phyloP scores from a whole-genome alignment of 192 early-diverging fungal genomes.

The Helicostylum pulchrum region DNA sequence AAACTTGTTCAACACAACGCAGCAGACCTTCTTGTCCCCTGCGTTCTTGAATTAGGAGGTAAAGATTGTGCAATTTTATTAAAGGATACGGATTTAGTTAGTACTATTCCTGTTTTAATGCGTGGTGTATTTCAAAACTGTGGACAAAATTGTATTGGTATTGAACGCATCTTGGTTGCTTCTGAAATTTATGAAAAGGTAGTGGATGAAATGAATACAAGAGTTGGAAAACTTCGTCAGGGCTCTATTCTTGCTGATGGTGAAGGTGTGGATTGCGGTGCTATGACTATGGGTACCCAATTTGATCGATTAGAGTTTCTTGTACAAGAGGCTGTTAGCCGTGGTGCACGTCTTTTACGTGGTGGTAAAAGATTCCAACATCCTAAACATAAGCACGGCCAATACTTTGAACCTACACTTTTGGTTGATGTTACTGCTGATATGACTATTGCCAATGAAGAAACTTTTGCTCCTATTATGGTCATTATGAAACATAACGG shows the following conservation, averaged over 20 bases:
- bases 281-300: slow-evolving; percentile 74
- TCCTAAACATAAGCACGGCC: slow-evolving; percentile 68
- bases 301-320: slow-evolving; percentile 58
- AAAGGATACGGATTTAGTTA: slow-evolving; percentile 64
- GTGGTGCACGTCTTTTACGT: slow-evolving; percentile 67
- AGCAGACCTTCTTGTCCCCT: slow-evolving; percentile 71
- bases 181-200: slow-evolving; percentile 62
- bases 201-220: slow-evolving; percentile 57
- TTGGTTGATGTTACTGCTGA: slow-evolving; percentile 71
- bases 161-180: slow-evolving; percentile 82
- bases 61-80: slow-evolving; percentile 86
- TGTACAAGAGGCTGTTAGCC: slow-evolving; percentile 70
- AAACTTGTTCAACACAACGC: slow-evolving; percentile 72
- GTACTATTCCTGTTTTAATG: slow-evolving; percentile 71
- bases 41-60: slow-evolving; percentile 86
- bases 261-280: slow-evolving; percentile 73
- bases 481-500: slow-evolving; percentile 69
- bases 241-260: slow-evolving; percentile 68
- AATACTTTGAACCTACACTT: slow-evolving; percentile 82
- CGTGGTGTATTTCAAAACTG: slow-evolving; percentile 85
- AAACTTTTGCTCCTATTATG: slow-evolving; percentile 82
- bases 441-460: slow-evolving; percentile 74
- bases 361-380: slow-evolving; percentile 71
- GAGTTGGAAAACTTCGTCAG: slow-evolving; percentile 60
- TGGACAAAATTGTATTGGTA: slow-evolving; percentile 89